Base-by-base conservation (phyloP, 345 rosid species). In the Syzygium aqueum region DNA sequence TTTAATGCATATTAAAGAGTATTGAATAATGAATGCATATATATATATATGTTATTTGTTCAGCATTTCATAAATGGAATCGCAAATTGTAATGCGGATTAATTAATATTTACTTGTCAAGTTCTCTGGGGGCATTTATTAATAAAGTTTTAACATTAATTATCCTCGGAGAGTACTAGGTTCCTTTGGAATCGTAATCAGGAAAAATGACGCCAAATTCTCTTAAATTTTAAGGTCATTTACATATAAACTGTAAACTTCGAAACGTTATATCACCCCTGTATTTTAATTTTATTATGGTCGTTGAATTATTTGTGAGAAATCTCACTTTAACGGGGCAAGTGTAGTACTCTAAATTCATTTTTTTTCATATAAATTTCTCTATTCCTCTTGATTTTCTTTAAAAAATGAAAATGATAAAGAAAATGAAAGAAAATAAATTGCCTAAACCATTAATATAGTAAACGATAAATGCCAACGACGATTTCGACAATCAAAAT, bases 371-470 rank as follows among this genome's bases (percentile, higher is more conserved):
- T 13, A 61, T 0, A 12, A 6, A n/a, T 61, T 61, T 13, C 17
- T n/a, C 73, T 61, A 0, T 30, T 13, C n/a, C 33, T 61, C 73
- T 12, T n/a, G 0, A 7, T 27, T 61, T 61, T 1, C 0, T 0
- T 61, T n/a, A 27, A n/a, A n/a, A n/a, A n/a, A 0, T 22, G 8
- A 0, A 61, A 61, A 13, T 61, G n/a, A n/a, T 61, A 12, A 1
- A 61, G 73, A 0, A 61, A 61, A 12, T 0, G 1, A 61, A 1
- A 61, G 73, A 0, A 61, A 61, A 12, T 0, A 0, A 61, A 61
- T n/a, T 6, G 37, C 10, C 73, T 14, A n/a, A 13, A 3, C 7
- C 37, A 61, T n/a, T 13, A 43, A 43, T 43, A 43, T 43, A 43
- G 7, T 5, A 43, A 43, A 43, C 7, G 46, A 43, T 6, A 43